phyloP scores from a whole-genome alignment of 768 basidiomycete genomes.

The Daedalea quercina region DNA sequence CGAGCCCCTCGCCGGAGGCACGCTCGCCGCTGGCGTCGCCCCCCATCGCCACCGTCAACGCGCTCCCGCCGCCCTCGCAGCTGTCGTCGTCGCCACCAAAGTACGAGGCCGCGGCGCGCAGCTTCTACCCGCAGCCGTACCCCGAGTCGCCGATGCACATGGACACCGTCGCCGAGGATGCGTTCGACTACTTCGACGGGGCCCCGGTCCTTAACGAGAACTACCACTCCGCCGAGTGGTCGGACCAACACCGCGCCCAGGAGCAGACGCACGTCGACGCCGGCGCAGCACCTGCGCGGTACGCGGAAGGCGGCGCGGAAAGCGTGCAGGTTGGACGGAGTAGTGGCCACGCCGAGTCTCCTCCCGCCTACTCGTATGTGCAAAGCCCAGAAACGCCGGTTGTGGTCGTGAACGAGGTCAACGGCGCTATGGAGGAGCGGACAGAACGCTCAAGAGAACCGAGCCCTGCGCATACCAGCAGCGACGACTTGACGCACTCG shows the following conservation, averaged over 20 bases:
- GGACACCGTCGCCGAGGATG: slow-evolving; percentile 30
- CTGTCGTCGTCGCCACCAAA: slow-evolving; percentile 7
- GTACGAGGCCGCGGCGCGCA: slow-evolving; percentile 11
- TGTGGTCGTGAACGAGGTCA: slow-evolving; percentile 29
- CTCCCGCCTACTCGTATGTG: slow-evolving; percentile 6
- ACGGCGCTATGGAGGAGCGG: slow-evolving; percentile 24
- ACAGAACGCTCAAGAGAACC: slow-evolving; percentile 23
- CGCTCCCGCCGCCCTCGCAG: slow-evolving; percentile 10
- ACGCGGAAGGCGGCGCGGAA: slow-evolving; percentile 18
- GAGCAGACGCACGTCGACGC: slow-evolving; percentile 8
- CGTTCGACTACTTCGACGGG: slow-evolving; percentile 55
- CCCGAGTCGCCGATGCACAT: slow-evolving; percentile 16
- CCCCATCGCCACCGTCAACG: slow-evolving; percentile 16
- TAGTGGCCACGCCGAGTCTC: slow-evolving; percentile 8
- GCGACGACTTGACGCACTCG: neutral
- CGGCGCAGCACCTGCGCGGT: slow-evolving; percentile 7
- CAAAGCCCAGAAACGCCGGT: slow-evolving; percentile 16
- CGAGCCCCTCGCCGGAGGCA: slow-evolving; percentile 11
- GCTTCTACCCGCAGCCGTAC: slow-evolving; percentile 12
- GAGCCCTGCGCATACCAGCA: slow-evolving; percentile 7
- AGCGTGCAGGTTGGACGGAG: slow-evolving; percentile 20
- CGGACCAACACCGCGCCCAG: neutral
- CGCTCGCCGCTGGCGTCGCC: slow-evolving; percentile 14
- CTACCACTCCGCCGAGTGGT: slow-evolving; percentile 18
- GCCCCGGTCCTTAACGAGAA: slow-evolving; percentile 47